Evolutionary conservation across 192 early-diverging fungal genomes (phyloP), one percentile per base, ranked within the genome.

Genomic region (Linnemannia exigua): DNA sequence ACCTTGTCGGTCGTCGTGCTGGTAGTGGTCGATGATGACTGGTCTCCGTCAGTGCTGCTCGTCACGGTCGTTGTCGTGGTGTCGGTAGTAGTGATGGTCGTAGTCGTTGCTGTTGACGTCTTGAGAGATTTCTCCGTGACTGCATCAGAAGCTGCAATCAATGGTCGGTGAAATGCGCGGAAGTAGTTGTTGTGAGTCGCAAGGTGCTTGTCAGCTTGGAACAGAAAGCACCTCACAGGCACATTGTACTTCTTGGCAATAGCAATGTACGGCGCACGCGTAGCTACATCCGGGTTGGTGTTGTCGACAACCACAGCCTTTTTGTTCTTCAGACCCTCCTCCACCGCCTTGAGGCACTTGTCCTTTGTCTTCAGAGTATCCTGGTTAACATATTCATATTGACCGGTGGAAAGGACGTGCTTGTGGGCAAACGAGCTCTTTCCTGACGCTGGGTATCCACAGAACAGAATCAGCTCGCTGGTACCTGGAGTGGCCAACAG

Each of bases 401-500:
- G 68, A 0, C 92, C 93, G 20, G 93, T 89, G 2, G 91, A 87
- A 28, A 90, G 81, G 38, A 97, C 85, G 44, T 95, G 90, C n/a
- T 80, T 89, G 11, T 82, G 76, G 1, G 93, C 89, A 90, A 97
- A 96, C 3, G 90, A 92, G 0, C 94, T 93, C 84, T 98, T 99
- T 28, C 98, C 98, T 25, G 91, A 93, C 0, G 95, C 98, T 2
- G 97, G 97, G 16, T 90, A 91, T 1, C 98, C 98, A 72, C 96
- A 95, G 20, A 94, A 90, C 0, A 99, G 72, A 22, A 98, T 88
- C 58, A 97, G 35, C 81, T 95, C 92, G n/a, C 52, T 76, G 51
- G 74, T 82, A 33, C 70, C 70, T 41, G 77, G 79, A 36, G 47
- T 79, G 50, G 74, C 61, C 17, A 88, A 36, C n/a, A 90, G 75